Conservation (phyloP, 1,284 basidiomycete genomes). For the Trichosporon inkin region DNA sequence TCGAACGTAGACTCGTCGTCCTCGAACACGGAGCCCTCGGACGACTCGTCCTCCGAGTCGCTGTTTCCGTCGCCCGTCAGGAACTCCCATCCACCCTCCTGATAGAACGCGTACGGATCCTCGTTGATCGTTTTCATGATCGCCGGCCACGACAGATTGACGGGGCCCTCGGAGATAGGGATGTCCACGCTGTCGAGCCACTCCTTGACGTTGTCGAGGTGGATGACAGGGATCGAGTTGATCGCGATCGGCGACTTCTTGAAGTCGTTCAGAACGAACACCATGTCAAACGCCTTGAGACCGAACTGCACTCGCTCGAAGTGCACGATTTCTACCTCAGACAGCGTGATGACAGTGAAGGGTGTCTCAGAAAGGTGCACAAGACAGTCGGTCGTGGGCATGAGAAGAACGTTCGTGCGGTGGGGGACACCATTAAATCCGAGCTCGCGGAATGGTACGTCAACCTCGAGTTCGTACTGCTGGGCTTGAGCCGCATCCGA, state of each 20-base stretch:
- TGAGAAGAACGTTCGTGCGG: constrained; percentile 87
- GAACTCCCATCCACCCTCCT: constrained; percentile 92
- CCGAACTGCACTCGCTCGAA: constrained; percentile 96
- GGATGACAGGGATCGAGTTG: constrained; percentile 86
- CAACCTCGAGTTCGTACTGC: constrained; percentile 82
- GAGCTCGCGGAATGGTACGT: constrained; percentile 94
- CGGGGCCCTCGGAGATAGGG: constrained; percentile 89
- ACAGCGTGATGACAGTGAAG: constrained; percentile 90
- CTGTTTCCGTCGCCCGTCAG: constrained; percentile 62
- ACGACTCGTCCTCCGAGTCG: constrained; percentile 66
- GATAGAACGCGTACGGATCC: constrained; percentile 93
- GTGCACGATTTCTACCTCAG: constrained; percentile 94
- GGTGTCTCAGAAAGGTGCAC: constrained; percentile 94
- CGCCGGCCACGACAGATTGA: constrained; percentile 96
- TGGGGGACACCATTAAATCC: constrained; percentile 97
- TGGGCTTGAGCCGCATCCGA: constrained; percentile 67
- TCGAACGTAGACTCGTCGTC: constrained; percentile 50
- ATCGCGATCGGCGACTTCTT: constrained; percentile 85
- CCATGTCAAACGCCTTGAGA: constrained; percentile 94
- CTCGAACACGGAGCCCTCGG: constrained; percentile 72
- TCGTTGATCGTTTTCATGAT: constrained; percentile 98
- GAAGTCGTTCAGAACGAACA: constrained; percentile 95
- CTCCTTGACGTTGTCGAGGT: constrained; percentile 93
- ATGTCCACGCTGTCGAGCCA: constrained; percentile 99
- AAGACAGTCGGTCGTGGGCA: constrained; percentile 95